These are phyloP conservation scores for Remersonia thermophila DNA, from an alignment of 2,329 filamentous ascomycete species.

Conservation along the genomic window DNA sequence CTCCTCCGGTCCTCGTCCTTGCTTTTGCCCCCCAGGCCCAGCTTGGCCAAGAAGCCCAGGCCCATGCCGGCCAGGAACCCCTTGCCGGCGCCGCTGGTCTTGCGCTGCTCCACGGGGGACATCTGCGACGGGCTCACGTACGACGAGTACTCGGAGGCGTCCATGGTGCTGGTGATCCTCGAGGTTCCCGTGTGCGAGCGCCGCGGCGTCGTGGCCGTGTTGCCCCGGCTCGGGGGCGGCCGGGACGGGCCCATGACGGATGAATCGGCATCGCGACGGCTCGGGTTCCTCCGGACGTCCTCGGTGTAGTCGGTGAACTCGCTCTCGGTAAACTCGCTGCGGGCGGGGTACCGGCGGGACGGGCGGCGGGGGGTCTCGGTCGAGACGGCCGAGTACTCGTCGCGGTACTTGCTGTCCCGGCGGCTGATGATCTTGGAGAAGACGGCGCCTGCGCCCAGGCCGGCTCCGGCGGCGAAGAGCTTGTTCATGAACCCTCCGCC, in stretches of 20 bases:
- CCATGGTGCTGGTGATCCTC: conserved; percentile 29
- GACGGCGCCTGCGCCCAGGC: conserved; percentile 50
- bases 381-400: conserved; percentile 51
- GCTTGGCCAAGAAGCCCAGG: conserved; percentile 55
- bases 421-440: conserved; percentile 46
- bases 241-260: conserved; percentile 37
- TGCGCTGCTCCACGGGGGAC: conserved; percentile 27
- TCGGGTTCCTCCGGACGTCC: conserved; percentile 19
- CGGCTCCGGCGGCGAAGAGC: conserved; percentile 47
- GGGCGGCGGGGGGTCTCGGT: conserved; percentile 45
- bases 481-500: conserved; percentile 47
- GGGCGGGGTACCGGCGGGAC: conserved; percentile 26
- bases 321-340: conserved; percentile 32
- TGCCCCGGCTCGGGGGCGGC: conserved; percentile 31
- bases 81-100: conserved; percentile 35
- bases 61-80: conserved; percentile 50
- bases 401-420: conserved; percentile 33
- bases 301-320: conserved; percentile 31
- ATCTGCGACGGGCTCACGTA: conserved; percentile 52
- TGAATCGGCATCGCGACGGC: conserved; percentile 23
- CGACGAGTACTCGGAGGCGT: conserved; percentile 47
- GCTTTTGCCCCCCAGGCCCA: conserved; percentile 28
- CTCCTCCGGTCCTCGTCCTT: conserved; percentile 35
- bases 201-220: conserved; percentile 34
- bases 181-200: conserved; percentile 33